A percentile compares a stretch with the other conserved stretches of the same genome.
Evolutionary conservation across 1,284 basidiomycete species (phyloP).

Genomic region (Ustilago lituana): DNA sequence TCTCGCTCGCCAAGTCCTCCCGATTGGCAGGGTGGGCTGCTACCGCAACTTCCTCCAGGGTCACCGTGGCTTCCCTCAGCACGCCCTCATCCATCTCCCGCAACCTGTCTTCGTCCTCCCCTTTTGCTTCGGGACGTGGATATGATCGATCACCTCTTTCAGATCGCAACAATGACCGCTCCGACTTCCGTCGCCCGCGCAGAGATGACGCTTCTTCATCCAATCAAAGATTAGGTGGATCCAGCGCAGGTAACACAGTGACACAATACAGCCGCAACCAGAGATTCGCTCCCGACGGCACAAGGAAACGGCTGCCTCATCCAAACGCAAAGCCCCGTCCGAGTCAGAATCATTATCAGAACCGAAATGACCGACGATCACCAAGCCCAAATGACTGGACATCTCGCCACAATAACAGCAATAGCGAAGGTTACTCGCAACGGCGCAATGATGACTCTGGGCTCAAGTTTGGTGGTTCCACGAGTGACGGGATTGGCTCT

Average conservation of each 20-base stretch:
- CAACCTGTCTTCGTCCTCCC: conserved; percentile 9
- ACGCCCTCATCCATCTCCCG: conserved; percentile 2
- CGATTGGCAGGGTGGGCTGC: conserved; percentile 10
- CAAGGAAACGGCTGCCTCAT: conserved; percentile 36
- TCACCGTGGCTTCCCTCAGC: conserved; percentile 3
- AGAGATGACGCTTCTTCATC: conserved; percentile 5
- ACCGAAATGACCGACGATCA: conserved; percentile 4
- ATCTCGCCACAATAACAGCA: background rate
- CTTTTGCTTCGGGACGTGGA: conserved; percentile 9
- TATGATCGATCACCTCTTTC: background rate
- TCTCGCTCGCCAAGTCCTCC: conserved; percentile 16
- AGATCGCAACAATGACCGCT: conserved; percentile 15
- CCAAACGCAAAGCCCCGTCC: conserved; percentile 26
- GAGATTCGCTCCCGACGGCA: conserved; percentile 32
- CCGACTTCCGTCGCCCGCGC: conserved; percentile 12
- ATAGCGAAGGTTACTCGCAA: conserved; percentile 1
- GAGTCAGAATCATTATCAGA: conserved; percentile 2
- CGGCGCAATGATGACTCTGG: conserved; percentile 17
- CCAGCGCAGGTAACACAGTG: conserved; percentile 17
- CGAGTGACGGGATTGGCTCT: background rate
- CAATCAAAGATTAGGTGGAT: conserved; percentile 8
- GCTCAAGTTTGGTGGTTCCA: conserved; percentile 25
- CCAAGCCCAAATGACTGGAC: conserved; percentile 12
- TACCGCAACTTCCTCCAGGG: conserved; percentile 1
- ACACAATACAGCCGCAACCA: conserved; percentile 38